Conservation (phyloP, 495 filamentous ascomycete genomes). For the Neurospora sp. region DNA sequence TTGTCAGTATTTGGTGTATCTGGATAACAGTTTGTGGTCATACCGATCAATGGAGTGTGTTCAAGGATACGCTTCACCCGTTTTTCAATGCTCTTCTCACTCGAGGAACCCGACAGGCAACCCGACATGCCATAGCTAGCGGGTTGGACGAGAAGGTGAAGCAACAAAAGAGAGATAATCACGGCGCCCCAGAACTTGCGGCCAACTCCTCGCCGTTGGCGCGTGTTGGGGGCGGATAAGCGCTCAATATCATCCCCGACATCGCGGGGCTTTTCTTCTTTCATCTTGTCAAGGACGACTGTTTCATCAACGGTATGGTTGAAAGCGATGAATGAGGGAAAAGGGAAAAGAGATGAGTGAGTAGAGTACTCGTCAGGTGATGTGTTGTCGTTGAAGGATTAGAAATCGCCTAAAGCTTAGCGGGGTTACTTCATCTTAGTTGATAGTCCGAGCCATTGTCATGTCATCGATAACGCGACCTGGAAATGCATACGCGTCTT, state of each 20-base stretch:
- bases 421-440: background rate
- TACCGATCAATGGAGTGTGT: slow-evolving; percentile 74
- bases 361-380: background rate
- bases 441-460: background rate
- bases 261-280: background rate
- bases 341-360: background rate
- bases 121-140: slow-evolving; percentile 1
- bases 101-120: background rate
- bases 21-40: background rate
- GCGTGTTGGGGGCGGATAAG: background rate
- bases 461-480: background rate
- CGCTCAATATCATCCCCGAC: background rate
- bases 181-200: background rate
- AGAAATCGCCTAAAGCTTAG: background rate
- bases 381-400: background rate
- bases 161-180: background rate
- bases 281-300: background rate
- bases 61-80: slow-evolving; percentile 60
- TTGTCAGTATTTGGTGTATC: background rate
- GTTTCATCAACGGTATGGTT: background rate
- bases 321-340: background rate
- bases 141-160: background rate
- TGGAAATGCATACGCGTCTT: background rate
- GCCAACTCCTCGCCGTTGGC: background rate
- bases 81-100: slow-evolving; percentile 40